Base-by-base conservation (phyloP, 352 stramenopile genomes). In the Salisapilia sapeloensis region DNA sequence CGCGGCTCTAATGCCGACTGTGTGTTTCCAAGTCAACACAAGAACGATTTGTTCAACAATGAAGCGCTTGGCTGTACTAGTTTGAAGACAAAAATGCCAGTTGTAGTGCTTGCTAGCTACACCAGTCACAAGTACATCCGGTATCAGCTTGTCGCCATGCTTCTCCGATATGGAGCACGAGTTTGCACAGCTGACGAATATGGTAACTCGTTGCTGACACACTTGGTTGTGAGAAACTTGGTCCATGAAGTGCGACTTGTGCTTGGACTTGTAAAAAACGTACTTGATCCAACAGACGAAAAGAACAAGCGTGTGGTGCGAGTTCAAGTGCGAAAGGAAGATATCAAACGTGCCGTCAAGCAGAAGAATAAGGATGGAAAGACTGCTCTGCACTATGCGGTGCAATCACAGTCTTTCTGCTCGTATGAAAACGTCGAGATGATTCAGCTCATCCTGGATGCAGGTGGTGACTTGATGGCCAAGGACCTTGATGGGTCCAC, bases 391-490 rank as follows among this genome's bases (percentile, higher is more conserved):
- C 71, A 84, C 32, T 43, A 77, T 17, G 64, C 58, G n/a, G 52
- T 86, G 5, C 56, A 72, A 22, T 60, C 71, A 10, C 42, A 65
- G 6, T 36, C 46, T 15, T 75, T 69, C 23, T 64, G 60, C 1
- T 83, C 71, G 1, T 79, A 66, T 42, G 71, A 86, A 35, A 86
- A 82, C 29, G 53, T 47, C 0, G 21, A 34, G 7, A 40, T 86
- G 5, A 26, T 82, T 17, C 35, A 59, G 7, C 41, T 79, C 11
- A 42, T 86, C 1, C 22, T 82, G 7, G 38, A 53, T 6, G 46
- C 42, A 11, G 64, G 65, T 15, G 64, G 52, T 1, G 52, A 38
- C 16, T 21, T 79, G 4, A 27, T 53, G 2, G 32, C 40, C 4
- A 53, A 43, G 16, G 63, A 86, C 26, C 33, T 40, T n/a, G 34